Evolutionary conservation across 371 early-diverging fungal genomes (phyloP).

Genomic region (Mucor racemosus): DNA sequence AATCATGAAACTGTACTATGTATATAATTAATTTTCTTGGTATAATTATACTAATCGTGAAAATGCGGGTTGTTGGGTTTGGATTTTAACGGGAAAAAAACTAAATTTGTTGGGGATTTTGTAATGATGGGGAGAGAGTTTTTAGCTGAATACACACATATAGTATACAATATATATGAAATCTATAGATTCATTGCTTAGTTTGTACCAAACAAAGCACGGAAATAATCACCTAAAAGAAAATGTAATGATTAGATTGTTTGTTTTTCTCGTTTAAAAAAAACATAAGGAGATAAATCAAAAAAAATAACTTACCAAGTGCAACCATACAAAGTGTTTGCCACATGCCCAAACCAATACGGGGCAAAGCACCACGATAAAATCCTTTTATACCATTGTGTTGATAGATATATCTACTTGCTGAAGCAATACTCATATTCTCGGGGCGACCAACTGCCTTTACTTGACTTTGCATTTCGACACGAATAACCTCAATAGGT

Average conservation of each 20-base stretch:
- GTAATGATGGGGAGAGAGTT: neutral
- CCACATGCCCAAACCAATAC: conserved; percentile 92
- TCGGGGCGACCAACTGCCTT: conserved; percentile 84
- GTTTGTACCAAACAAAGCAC: conserved; percentile 38
- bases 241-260: neutral
- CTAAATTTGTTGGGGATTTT: conserved; percentile 6
- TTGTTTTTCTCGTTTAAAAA: neutral
- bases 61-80: conserved; percentile 9
- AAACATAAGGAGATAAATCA: neutral
- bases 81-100: conserved; percentile 9
- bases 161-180: neutral
- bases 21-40: neutral
- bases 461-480: conserved; percentile 95
- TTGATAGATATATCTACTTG: conserved; percentile 90
- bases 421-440: conserved; percentile 82
- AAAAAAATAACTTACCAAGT: conserved; percentile 49
- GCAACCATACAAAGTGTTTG: conserved; percentile 97
- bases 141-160: neutral
- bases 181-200: conserved; percentile 5
- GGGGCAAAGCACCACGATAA: conserved; percentile 92
- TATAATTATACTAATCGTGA: neutral
- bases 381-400: conserved; percentile 90
- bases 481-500: conserved; percentile 96
- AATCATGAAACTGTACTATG: conserved; percentile 7
- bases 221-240: conserved; percentile 40